phyloP scores from a whole-genome alignment of 768 basidiomycete species.

The Rhodotorula taiwanensis region DNA sequence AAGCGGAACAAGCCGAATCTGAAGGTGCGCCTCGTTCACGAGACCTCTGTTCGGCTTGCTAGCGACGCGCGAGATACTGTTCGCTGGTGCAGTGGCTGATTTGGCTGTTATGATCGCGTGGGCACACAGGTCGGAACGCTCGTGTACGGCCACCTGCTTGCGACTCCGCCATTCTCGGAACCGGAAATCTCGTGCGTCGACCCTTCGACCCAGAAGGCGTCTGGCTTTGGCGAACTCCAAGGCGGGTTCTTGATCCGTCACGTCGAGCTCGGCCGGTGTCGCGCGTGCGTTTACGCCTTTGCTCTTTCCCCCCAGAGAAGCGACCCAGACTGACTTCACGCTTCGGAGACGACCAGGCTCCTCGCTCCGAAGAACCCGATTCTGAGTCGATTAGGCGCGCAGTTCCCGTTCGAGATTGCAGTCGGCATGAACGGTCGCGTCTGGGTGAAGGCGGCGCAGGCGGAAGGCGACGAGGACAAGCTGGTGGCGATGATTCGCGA shows the following conservation, averaged over 20 bases:
- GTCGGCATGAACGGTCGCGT: slow-evolving; percentile 87
- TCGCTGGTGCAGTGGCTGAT: too few species aligned
- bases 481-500: slow-evolving; percentile 69
- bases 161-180: slow-evolving; percentile 96
- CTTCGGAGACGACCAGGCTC: slow-evolving; percentile 50
- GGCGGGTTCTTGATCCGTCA: slow-evolving; percentile 76
- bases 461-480: slow-evolving; percentile 55
- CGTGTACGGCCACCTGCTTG: slow-evolving; percentile 83
- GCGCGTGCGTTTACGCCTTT: slow-evolving; percentile 67
- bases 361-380: slow-evolving; percentile 75
- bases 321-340: neutral
- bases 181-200: slow-evolving; percentile 96
- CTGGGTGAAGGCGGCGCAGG: slow-evolving; percentile 64
- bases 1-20: slow-evolving; percentile 90
- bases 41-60: slow-evolving; percentile 2
- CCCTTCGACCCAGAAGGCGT: slow-evolving; percentile 80
- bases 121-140: slow-evolving; percentile 71
- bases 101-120: too few species aligned
- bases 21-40: slow-evolving; percentile 58
- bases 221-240: slow-evolving; percentile 88
- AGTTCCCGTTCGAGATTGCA: slow-evolving; percentile 78
- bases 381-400: slow-evolving; percentile 67
- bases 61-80: too few species aligned
- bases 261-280: slow-evolving; percentile 68
- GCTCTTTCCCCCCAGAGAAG: neutral